Evolutionary conservation across 2,329 filamentous ascomycete genomes (phyloP).

Genomic region (Aspergillus phoenicis): DNA sequence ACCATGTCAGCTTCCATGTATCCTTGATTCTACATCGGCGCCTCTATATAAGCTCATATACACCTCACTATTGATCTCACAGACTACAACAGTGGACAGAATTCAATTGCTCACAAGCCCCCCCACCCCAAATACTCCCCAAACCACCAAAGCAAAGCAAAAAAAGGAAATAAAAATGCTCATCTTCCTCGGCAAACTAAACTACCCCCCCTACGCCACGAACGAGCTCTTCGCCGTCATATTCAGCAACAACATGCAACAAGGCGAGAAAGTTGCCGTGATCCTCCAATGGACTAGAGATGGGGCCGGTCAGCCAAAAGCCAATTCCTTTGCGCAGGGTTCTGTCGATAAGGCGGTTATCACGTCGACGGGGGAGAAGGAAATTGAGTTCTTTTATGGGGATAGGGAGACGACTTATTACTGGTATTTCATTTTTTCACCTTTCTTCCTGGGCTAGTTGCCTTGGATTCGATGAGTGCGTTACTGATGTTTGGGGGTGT

Average conservation of each 20-base stretch:
- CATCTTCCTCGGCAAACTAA: background rate
- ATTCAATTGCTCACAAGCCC: too few relatives aligned
- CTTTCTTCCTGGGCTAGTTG: background rate
- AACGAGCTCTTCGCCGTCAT: background rate
- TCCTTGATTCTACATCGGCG: too few relatives aligned
- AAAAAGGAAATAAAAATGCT: background rate
- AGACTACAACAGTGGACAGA: too few relatives aligned
- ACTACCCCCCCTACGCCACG: background rate
- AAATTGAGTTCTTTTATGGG: background rate
- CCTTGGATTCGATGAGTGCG: background rate
- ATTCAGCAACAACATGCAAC: background rate
- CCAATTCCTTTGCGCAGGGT: background rate
- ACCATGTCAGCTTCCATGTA: too few relatives aligned
- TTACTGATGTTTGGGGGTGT: background rate
- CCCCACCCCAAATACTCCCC: too few relatives aligned
- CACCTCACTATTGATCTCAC: too few relatives aligned
- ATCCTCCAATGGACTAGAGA: background rate
- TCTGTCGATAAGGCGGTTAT: background rate
- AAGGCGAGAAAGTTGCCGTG: background rate
- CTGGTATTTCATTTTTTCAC: background rate
- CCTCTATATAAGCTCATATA: too few relatives aligned
- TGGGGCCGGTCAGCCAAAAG: background rate
- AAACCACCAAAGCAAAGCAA: too few relatives aligned
- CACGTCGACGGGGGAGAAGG: background rate
- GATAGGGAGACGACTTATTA: background rate